Evolutionary conservation across 208 protist genomes (phyloP), one percentile per base, ranked within the genome.

Genomic region (Leishmania tropica): DNA sequence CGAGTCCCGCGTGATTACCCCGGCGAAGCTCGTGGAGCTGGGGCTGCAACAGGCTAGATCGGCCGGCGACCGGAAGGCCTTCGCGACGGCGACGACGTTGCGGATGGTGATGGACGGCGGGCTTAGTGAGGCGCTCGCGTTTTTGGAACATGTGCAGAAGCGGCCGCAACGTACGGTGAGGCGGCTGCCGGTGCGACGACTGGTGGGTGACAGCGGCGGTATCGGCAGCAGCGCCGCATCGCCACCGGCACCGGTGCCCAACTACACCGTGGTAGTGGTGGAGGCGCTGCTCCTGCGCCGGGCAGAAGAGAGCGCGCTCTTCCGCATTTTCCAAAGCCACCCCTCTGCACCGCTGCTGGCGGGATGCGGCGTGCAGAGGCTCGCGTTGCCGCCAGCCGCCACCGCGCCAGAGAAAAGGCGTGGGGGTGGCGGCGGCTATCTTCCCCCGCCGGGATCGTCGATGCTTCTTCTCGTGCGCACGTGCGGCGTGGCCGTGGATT

Each of bases 301-400:
- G 24, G 85, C 87, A 1, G 92, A 96, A 71, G 92, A 96, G 75
- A 88, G 86, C 70, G 88, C 90, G 35, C 77, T 96, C 71, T 85
- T 91, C 47, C 86, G 87, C 73, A 88, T 94, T 42, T 86, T 96
- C 37, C 85, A 92, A 74, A 89, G 90, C 65, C 93, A 96, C 79
- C 86, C 88, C 3, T 47, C 80, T 62, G 87, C 87, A 3, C 56
- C 86, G 0, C 76, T 84, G 45, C 77, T 96, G 56, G 48, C 79
- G 1, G 92, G 92, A 37, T 96, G 92, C 76, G 90, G 92, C 11
- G 83, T 92, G 72, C 73, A 76, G 70, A 88, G 87, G 72, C 80
- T 96, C 24, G 68, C 86, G 24, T 62, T 96, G 31, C 78, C 80
- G 42, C 84, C 77, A 21, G 79, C 24, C 17, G 60, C 88, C 62